Conservation (phyloP, 148 eudicot species). For the Polygonum maritimum region DNA sequence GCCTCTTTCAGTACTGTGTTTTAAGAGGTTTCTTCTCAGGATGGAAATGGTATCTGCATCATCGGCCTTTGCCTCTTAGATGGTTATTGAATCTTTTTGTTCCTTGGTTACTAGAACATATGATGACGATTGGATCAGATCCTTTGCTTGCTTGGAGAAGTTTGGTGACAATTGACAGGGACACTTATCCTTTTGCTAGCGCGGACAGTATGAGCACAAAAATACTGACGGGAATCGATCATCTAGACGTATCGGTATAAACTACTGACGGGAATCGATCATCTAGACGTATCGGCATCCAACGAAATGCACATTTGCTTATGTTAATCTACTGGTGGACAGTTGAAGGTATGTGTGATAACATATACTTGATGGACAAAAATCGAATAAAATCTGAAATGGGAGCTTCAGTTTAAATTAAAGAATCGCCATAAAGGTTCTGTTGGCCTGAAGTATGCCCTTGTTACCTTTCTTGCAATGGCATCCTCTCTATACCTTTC, state of each 20-base stretch:
- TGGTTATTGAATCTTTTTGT: conserved; percentile 4
- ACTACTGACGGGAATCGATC: conserved; percentile 1
- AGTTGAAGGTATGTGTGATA: conserved; percentile 7
- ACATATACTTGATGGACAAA: neutral
- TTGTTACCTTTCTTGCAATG: neutral
- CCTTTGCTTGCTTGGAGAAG: conserved; percentile 8
- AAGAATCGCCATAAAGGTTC: neutral
- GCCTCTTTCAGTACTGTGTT: neutral
- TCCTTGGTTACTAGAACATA: conserved; percentile 4
- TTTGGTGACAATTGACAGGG: neutral
- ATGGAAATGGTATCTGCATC: conserved; percentile 3
- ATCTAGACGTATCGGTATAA: neutral
- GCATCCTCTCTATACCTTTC: too few relatives aligned
- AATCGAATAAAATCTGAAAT: neutral
- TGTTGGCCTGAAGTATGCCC: neutral
- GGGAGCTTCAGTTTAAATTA: conserved; percentile 1
- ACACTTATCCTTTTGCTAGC: neutral
- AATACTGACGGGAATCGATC: neutral
- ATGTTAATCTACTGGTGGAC: conserved; percentile 2
- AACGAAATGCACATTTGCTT: neutral
- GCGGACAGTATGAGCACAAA: neutral
- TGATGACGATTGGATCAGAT: neutral
- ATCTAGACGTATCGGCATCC: neutral
- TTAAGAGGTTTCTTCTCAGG: conserved; percentile 2
- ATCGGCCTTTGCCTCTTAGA: conserved; percentile 5